Percentiles rank a stretch among this genome's conserved stretches.
These are phyloP conservation scores for Aspergillus egyptiacus DNA, from an alignment of 495 filamentous ascomycete genomes.

Conservation along the genomic window DNA sequence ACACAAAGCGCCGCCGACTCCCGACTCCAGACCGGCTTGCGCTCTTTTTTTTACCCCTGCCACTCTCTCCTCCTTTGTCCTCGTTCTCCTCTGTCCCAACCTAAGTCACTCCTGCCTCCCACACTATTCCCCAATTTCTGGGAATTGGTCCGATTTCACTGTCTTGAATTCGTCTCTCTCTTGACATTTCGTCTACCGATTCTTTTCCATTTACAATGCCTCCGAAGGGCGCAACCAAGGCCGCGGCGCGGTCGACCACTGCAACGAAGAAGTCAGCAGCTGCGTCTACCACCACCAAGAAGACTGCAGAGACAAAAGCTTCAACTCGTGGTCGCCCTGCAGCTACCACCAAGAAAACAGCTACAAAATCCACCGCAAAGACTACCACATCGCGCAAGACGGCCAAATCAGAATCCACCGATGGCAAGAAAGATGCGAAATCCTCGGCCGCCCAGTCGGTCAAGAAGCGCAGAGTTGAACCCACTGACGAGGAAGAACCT, in stretches of 20 bases:
- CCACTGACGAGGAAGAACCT: conserved; percentile 24
- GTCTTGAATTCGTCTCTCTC: neutral
- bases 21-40: too few relatives aligned
- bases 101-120: conserved; percentile 10
- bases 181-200: neutral
- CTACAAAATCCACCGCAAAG: conserved; percentile 2
- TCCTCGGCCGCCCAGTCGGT: conserved; percentile 17
- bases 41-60: neutral
- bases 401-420: conserved; percentile 13
- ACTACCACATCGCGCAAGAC: conserved; percentile 10
- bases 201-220: conserved; percentile 25
- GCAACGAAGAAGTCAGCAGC: conserved; percentile 7
- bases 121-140: neutral
- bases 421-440: conserved; percentile 16
- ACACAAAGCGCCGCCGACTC: neutral
- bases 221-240: conserved; percentile 26
- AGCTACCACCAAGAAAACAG: neutral
- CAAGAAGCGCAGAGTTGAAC: conserved; percentile 40
- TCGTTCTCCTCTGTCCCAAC: conserved; percentile 12
- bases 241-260: conserved; percentile 9
- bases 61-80: conserved; percentile 3
- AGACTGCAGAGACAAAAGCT: conserved; percentile 9
- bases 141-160: neutral
- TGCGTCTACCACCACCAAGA: conserved; percentile 9
- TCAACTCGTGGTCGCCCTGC: neutral